Conservation (phyloP, 176 grass and related monocot genomes). For the Saccharum spontaneum region DNA sequence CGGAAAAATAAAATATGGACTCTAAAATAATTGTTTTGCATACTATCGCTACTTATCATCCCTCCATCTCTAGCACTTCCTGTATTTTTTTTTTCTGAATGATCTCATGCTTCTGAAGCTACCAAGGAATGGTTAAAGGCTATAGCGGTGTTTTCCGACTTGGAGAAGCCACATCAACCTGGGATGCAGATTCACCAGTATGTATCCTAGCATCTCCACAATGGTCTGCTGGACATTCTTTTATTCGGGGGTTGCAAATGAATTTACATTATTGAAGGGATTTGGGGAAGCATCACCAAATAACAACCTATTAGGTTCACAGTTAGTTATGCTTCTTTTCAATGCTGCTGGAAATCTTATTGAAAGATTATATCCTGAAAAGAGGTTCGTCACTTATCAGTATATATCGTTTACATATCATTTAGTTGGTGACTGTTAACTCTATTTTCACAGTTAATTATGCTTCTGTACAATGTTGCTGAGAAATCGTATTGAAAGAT, state of each 20-base stretch:
- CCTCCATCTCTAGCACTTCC: background rate
- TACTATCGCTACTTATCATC: background rate
- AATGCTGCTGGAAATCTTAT: background rate
- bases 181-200: slow-evolving; percentile 99
- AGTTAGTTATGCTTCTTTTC: slow-evolving; percentile 2
- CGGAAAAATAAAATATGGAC: too few species aligned
- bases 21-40: background rate
- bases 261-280: slow-evolving; percentile 1
- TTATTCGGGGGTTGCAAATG: background rate
- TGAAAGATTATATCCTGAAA: background rate
- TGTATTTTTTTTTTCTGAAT: background rate
- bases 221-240: background rate
- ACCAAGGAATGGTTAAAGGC: slow-evolving; percentile 94
- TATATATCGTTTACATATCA: background rate
- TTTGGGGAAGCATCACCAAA: background rate
- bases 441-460: slow-evolving; percentile 9
- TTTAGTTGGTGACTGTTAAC: background rate
- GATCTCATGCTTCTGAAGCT: slow-evolving; percentile 51
- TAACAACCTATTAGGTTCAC: background rate
- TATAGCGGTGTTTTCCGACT: slow-evolving; percentile 90
- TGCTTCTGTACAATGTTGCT: background rate
- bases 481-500: background rate
- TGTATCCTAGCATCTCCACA: slow-evolving; percentile 15
- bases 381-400: background rate
- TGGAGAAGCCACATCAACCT: slow-evolving; percentile 98